A percentile compares a stretch with the other conserved stretches of the same genome.
Conservation (phyloP, 805 yeast species). For the Torulaspora maleeae region DNA sequence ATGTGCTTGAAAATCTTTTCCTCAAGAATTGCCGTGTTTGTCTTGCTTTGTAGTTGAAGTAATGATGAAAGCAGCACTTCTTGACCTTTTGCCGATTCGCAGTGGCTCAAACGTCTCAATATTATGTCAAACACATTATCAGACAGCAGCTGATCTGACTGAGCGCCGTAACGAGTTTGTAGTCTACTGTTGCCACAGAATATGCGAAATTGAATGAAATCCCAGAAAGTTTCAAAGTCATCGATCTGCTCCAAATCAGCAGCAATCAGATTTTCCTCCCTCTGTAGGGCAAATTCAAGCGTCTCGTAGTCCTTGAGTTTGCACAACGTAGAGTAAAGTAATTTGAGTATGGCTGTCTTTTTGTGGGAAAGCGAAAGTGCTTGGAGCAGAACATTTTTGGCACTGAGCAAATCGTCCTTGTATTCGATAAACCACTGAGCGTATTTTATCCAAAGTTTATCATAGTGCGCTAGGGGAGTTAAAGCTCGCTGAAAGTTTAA, state of each 20-base stretch:
- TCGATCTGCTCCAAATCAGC: constrained; percentile 21
- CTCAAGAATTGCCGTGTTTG: constrained; percentile 22
- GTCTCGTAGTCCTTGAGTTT: constrained; percentile 21
- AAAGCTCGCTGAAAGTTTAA: constrained; percentile 34
- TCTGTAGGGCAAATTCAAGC: constrained; percentile 14
- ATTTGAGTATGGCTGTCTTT: constrained; percentile 23
- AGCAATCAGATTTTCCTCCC: constrained; percentile 14
- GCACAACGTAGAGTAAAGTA: constrained; percentile 21
- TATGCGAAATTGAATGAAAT: constrained; percentile 26
- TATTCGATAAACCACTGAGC: constrained; percentile 29
- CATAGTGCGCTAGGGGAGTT: constrained; percentile 30
- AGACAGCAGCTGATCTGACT: constrained; percentile 8
- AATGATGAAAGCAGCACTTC: constrained; percentile 19
- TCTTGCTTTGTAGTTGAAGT: constrained; percentile 25
- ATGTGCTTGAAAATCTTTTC: constrained; percentile 22
- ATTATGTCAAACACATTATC: constrained; percentile 14
- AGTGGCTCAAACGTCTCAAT: constrained; percentile 19
- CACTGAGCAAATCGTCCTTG: constrained; percentile 21
- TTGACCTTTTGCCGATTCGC: constrained; percentile 17
- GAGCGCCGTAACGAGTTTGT: constrained; percentile 20
- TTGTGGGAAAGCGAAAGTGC: constrained; percentile 23
- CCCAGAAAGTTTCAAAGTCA: constrained; percentile 32
- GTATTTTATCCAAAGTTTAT: constrained; percentile 32
- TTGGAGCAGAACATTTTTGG: constrained; percentile 23
- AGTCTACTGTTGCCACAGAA: constrained; percentile 17